Evolutionary conservation across 257 asterid genomes (phyloP).

Genomic region (Leonotis leonurus): DNA sequence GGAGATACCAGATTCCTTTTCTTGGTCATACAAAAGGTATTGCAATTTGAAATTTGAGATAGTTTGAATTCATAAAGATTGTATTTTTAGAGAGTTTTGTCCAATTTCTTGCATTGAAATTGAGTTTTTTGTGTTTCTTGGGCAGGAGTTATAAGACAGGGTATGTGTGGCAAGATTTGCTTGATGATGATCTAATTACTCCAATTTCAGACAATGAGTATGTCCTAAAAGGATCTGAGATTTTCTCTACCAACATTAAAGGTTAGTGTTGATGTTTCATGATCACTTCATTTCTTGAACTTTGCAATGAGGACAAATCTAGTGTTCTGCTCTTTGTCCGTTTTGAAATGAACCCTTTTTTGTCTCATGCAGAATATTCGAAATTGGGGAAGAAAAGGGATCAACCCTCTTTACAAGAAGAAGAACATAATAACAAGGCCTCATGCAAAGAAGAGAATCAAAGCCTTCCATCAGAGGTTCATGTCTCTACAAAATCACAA

Average conservation of each 20-base stretch:
- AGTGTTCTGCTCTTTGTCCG: too few species aligned
- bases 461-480: conserved; percentile 26
- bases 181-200: conserved; percentile 89
- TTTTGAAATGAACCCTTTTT: too few species aligned
- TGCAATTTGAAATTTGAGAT: neutral
- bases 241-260: conserved; percentile 25
- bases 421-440: conserved; percentile 14
- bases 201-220: conserved; percentile 88
- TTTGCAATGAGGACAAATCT: neutral
- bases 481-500: conserved; percentile 33
- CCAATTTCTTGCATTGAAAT: neutral
- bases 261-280: conserved; percentile 25
- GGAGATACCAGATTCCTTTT: conserved; percentile 70
- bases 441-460: conserved; percentile 22
- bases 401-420: conserved; percentile 10
- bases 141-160: conserved; percentile 72
- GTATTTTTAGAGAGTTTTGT: neutral
- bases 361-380: too few species aligned
- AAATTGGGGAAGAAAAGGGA: conserved; percentile 30
- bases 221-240: conserved; percentile 84
- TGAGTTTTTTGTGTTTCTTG: neutral
- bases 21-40: conserved; percentile 91
- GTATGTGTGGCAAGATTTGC: conserved; percentile 87
- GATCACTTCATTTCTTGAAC: neutral
- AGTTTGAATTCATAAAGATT: neutral